These are phyloP conservation scores for Pestalotiopsis sp. DNA, from an alignment of 2,329 filamentous ascomycete genomes.

Conservation along the genomic window DNA sequence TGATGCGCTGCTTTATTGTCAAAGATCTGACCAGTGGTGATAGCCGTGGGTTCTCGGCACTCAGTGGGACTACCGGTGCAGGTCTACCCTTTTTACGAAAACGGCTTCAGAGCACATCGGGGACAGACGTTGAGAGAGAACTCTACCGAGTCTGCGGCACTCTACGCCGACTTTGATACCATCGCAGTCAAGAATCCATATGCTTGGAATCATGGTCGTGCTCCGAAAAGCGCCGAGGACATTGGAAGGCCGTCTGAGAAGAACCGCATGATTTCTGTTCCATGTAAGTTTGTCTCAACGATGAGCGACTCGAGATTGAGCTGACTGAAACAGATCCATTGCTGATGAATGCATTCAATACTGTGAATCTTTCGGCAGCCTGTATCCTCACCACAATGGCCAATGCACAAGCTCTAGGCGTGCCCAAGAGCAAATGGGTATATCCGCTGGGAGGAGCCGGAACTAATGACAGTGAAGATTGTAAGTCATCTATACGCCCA, in stretches of 20 bases:
- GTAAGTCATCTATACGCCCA: background rate
- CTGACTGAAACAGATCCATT: conserved; percentile 37
- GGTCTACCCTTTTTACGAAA: conserved; percentile 70
- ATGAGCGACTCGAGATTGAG: no score
- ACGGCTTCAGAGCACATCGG: conserved; percentile 59
- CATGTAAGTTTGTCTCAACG: conserved; percentile 48
- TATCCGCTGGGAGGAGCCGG: conserved; percentile 68
- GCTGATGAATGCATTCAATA: conserved; percentile 74
- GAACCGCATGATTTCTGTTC: conserved; percentile 70
- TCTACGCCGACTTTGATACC: conserved; percentile 64
- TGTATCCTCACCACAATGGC: conserved; percentile 61
- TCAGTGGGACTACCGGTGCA: conserved; percentile 64
- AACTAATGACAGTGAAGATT: conserved; percentile 52
- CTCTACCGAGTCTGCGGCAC: conserved; percentile 56
- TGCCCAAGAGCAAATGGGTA: conserved; percentile 61
- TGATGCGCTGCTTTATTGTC: background rate
- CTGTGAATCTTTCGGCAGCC: conserved; percentile 64
- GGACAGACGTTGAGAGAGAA: conserved; percentile 58
- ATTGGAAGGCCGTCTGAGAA: conserved; percentile 57
- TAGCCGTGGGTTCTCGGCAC: conserved; percentile 38
- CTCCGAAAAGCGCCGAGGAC: conserved; percentile 43
- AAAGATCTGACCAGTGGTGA: conserved; percentile 38
- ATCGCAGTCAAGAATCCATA: conserved; percentile 54
- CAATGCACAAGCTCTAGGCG: conserved; percentile 54
- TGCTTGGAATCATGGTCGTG: conserved; percentile 59